phyloP scores from a whole-genome alignment of 176 grass and related monocot species.

The Lolium perenne region DNA sequence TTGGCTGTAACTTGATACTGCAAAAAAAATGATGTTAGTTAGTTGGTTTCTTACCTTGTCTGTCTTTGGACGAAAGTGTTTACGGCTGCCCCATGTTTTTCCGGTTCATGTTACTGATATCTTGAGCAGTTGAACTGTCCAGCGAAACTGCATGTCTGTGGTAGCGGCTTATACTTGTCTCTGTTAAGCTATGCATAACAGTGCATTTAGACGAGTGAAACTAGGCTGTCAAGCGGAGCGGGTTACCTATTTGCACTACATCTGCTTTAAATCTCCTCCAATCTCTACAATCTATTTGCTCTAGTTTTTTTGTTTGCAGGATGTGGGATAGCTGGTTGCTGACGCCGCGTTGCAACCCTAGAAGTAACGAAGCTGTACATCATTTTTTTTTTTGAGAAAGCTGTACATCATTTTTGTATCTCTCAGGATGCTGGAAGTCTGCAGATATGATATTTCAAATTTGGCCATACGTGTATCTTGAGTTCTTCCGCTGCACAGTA shows the following conservation, averaged over 20 bases:
- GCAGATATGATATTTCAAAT: neutral
- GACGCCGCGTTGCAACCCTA: too few species aligned
- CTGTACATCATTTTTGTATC: too few species aligned
- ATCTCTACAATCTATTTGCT: too few species aligned
- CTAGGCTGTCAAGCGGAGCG: too few species aligned
- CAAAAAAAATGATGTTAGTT: neutral
- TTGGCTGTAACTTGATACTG: constrained; percentile 15
- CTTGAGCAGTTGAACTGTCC: neutral
- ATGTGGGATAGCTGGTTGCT: too few species aligned
- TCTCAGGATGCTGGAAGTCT: neutral
- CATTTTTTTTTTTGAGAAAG: too few species aligned
- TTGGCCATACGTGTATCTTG: neutral
- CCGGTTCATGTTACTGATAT: neutral
- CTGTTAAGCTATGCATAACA: neutral
- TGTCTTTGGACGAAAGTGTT: neutral
- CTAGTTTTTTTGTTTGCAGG: too few species aligned
- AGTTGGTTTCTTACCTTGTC: neutral
- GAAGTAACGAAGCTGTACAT: neutral
- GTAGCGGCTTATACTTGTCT: neutral
- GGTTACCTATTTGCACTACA: too few species aligned
- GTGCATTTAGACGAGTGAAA: too few species aligned
- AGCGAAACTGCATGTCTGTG: neutral
- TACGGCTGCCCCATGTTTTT: neutral
- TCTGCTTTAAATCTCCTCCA: too few species aligned
- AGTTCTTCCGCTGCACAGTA: neutral